A percentile compares a stretch with the other conserved stretches of the same genome.
Evolutionary conservation across 2,329 filamentous ascomycete genomes (phyloP).

Genomic region (Fusarium zealandicum): DNA sequence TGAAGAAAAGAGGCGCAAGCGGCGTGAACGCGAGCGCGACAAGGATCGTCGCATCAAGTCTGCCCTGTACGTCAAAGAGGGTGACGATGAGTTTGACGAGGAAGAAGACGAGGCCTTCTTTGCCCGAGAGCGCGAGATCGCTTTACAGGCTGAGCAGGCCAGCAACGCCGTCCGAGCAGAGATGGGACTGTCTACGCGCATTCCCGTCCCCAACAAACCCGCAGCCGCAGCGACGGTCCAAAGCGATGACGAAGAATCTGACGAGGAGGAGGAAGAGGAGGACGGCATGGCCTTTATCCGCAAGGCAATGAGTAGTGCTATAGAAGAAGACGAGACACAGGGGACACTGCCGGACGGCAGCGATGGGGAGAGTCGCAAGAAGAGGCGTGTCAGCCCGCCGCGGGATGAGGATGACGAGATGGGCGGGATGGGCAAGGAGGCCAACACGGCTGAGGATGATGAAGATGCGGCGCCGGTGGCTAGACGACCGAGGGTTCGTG

Average conservation of each 20-base stretch:
- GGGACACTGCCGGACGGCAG: slow-evolving; percentile 44
- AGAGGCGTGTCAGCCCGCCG: slow-evolving; percentile 44
- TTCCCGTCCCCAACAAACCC: slow-evolving; percentile 40
- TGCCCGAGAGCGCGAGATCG: slow-evolving; percentile 67
- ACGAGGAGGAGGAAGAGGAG: slow-evolving; percentile 39
- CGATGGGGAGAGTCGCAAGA: slow-evolving; percentile 48
- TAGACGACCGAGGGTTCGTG: slow-evolving; percentile 55
- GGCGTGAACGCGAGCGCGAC: slow-evolving; percentile 74
- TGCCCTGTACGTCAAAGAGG: slow-evolving; percentile 78
- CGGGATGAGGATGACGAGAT: slow-evolving; percentile 29
- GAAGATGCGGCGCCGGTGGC: slow-evolving; percentile 43
- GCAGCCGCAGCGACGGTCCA: background rate
- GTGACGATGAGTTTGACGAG: slow-evolving; percentile 88
- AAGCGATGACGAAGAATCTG: slow-evolving; percentile 5
- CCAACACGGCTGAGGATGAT: slow-evolving; percentile 40
- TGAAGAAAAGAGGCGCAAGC: slow-evolving; percentile 66
- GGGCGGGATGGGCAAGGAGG: slow-evolving; percentile 39
- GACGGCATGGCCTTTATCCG: slow-evolving; percentile 33
- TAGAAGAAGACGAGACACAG: slow-evolving; percentile 38
- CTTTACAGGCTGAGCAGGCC: slow-evolving; percentile 58
- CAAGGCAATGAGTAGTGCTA: slow-evolving; percentile 36
- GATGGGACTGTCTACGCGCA: slow-evolving; percentile 9
- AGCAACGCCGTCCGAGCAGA: slow-evolving; percentile 36
- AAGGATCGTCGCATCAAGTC: slow-evolving; percentile 85
- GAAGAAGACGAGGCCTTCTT: slow-evolving; percentile 78